Conservation (phyloP, 148 eudicot genomes). For the Cornus kousa region DNA sequence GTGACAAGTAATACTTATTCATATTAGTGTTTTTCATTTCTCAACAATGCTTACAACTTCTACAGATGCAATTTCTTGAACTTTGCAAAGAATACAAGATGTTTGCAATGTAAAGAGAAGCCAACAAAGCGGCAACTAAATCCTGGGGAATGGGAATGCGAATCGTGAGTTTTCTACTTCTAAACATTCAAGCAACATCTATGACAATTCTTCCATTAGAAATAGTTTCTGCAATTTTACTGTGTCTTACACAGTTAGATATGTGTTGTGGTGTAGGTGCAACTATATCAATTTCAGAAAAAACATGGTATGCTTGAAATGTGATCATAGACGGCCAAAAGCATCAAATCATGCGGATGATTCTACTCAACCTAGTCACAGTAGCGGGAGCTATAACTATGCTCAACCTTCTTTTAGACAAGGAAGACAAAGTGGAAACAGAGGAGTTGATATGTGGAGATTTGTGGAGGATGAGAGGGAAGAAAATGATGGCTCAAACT, state of each 20-base stretch:
- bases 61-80: conserved; percentile 58
- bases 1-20: conserved; percentile 42
- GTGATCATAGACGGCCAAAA: conserved; percentile 50
- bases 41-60: background rate
- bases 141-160: conserved; percentile 75
- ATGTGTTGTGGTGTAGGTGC: conserved; percentile 41
- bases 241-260: background rate
- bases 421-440: conserved; percentile 9
- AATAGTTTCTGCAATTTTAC: background rate
- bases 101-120: conserved; percentile 48
- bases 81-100: conserved; percentile 54
- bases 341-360: conserved; percentile 13
- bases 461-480: conserved; percentile 24
- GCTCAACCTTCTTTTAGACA: background rate
- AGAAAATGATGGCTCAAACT: conserved; percentile 3
- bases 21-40: conserved; percentile 1
- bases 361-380: conserved; percentile 10
- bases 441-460: conserved; percentile 9
- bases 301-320: conserved; percentile 53
- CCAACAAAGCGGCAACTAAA: conserved; percentile 55
- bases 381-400: too few relatives aligned
- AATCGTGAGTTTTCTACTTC: conserved; percentile 48
- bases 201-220: background rate
- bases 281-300: conserved; percentile 63
- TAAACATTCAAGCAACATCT: background rate